These are phyloP conservation scores for Fusarium clavum DNA, from an alignment of 2,329 filamentous ascomycete genomes.

Conservation along the genomic window DNA sequence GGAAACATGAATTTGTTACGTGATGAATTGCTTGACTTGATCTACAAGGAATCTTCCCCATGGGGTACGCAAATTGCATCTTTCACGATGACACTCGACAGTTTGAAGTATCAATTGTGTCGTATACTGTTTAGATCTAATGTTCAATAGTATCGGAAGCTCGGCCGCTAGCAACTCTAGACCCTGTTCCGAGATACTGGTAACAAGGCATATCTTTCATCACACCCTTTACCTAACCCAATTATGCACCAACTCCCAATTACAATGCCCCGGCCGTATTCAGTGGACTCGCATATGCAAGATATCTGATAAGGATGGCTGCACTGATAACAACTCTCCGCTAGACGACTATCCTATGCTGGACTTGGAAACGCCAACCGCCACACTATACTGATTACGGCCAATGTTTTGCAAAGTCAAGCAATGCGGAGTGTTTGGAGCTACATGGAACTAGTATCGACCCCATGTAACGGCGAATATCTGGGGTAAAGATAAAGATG, in stretches of 20 bases:
- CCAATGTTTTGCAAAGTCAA: slow-evolving; percentile 27
- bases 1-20: slow-evolving; percentile 14
- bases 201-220: slow-evolving; percentile 2
- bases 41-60: slow-evolving; percentile 35
- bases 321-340: slow-evolving; percentile 13
- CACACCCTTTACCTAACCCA: background rate
- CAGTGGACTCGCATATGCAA: background rate
- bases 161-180: background rate
- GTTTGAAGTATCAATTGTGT: background rate
- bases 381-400: slow-evolving; percentile 31
- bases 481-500: slow-evolving; percentile 28
- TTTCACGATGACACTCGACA: background rate
- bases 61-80: slow-evolving; percentile 34
- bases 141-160: background rate
- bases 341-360: slow-evolving; percentile 6
- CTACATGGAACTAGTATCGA: background rate
- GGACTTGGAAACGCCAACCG: slow-evolving; percentile 5
- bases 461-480: slow-evolving; percentile 5
- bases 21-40: slow-evolving; percentile 15
- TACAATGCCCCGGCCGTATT: background rate
- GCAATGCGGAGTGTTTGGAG: slow-evolving; percentile 18
- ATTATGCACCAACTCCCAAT: background rate
- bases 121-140: background rate
- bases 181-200: background rate
- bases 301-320: background rate